These are phyloP conservation scores for Trichoderma erinaceum DNA, from an alignment of 495 filamentous ascomycete species.

Conservation along the genomic window DNA sequence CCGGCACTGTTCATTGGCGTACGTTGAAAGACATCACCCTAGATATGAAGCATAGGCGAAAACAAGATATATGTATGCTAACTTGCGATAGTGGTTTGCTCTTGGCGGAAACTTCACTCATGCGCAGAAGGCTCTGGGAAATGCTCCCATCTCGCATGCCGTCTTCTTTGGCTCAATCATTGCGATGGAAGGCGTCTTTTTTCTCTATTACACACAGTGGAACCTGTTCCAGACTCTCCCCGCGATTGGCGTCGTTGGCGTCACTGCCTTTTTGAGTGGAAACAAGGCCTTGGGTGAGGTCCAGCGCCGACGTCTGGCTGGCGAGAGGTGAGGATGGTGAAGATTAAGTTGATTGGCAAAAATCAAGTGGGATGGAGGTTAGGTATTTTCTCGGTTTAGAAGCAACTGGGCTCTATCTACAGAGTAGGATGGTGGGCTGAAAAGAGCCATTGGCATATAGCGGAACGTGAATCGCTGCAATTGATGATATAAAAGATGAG, in stretches of 20 bases:
- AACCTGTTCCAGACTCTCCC: slow-evolving; percentile 87
- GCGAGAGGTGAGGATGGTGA: slow-evolving; percentile 51
- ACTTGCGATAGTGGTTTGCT: slow-evolving; percentile 56
- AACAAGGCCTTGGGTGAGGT: slow-evolving; percentile 90
- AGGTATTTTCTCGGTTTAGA: background rate
- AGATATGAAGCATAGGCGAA: background rate
- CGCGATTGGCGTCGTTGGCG: slow-evolving; percentile 57
- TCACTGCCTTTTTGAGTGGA: slow-evolving; percentile 77
- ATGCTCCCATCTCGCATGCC: slow-evolving; percentile 69
- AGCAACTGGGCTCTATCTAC: background rate
- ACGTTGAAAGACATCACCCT: slow-evolving; percentile 31
- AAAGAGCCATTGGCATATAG: background rate
- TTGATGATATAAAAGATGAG: background rate
- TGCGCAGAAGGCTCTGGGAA: slow-evolving; percentile 61
- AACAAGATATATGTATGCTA: slow-evolving; percentile 14
- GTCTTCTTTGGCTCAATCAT: slow-evolving; percentile 79
- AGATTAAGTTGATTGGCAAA: background rate
- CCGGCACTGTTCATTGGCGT: slow-evolving; percentile 66
- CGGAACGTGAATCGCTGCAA: background rate
- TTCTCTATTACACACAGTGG: slow-evolving; percentile 91
- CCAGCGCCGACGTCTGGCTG: slow-evolving; percentile 74
- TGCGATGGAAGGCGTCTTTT: slow-evolving; percentile 84
- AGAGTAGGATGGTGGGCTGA: background rate
- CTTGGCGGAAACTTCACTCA: slow-evolving; percentile 84
- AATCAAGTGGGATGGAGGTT: background rate